phyloP scores from a whole-genome alignment of 2,329 filamentous ascomycete species.

The Cytospora piceicola region DNA sequence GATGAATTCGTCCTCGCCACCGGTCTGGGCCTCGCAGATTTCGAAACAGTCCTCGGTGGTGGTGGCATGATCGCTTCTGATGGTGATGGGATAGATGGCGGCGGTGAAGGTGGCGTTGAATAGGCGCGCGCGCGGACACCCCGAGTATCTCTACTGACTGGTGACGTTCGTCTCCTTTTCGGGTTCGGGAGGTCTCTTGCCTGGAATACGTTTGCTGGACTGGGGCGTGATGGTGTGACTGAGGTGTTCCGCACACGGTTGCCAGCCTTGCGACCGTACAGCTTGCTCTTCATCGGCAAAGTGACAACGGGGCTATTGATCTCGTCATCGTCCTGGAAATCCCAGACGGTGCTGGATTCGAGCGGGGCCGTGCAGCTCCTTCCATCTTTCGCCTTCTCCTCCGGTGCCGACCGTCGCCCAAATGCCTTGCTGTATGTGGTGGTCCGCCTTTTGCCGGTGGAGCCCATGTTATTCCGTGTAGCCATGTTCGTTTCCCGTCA shows the following conservation, averaged over 20 bases:
- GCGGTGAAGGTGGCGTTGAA: slow-evolving; percentile 30
- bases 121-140: slow-evolving; percentile 24
- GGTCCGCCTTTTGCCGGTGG: slow-evolving; percentile 38
- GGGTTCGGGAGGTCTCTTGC: slow-evolving; percentile 20
- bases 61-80: slow-evolving; percentile 27
- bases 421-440: slow-evolving; percentile 39
- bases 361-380: slow-evolving; percentile 26
- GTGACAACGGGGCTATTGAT: slow-evolving; percentile 29
- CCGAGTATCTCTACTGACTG: slow-evolving; percentile 15
- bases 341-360: slow-evolving; percentile 29
- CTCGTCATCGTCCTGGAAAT: slow-evolving; percentile 30
- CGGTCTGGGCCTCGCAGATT: slow-evolving; percentile 22
- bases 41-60: slow-evolving; percentile 25
- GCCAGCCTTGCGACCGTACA: slow-evolving; percentile 22
- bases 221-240: slow-evolving; percentile 7
- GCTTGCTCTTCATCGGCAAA: slow-evolving; percentile 24
- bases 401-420: slow-evolving; percentile 32
- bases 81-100: slow-evolving; percentile 28
- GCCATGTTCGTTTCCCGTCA: slow-evolving; percentile 31
- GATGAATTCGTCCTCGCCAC: slow-evolving; percentile 19
- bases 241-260: slow-evolving; percentile 17
- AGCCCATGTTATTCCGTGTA: slow-evolving; percentile 31
- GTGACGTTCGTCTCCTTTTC: slow-evolving; percentile 24
- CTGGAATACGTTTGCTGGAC: slow-evolving; percentile 13
- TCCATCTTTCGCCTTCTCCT: slow-evolving; percentile 25